Base-by-base conservation (phyloP, 495 filamentous ascomycete species). In the Extremus antarcticus region DNA sequence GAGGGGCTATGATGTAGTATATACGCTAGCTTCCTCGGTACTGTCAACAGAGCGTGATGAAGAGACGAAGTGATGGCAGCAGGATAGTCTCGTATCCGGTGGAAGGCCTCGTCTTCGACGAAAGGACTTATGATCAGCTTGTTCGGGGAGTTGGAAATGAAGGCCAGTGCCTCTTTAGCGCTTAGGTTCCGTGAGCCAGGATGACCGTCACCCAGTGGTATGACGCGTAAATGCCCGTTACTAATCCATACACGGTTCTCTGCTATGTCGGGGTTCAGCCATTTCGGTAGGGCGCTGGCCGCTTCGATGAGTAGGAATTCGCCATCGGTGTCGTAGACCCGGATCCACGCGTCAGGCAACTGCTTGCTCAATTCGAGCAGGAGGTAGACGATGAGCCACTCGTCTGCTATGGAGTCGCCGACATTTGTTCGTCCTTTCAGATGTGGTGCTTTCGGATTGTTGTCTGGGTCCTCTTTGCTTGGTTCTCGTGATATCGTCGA, bases 221-320 rank as follows among this genome's bases (percentile, higher is more conserved):
- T 83, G 60, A 95, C 78, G 35, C 77, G 71, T 15, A 97, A 78
- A 22, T 81, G 76, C 53, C 84, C 85, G 57, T 80, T 69, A 64
- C 94, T 78, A 21, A 74, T 62, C 71, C 71, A 74, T 10, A 73
- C 87, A 47, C 92, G 75, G 68, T 95, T 86, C 57, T 83, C 78
- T 51, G 91, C 88, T 13, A 92, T 81, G 56, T 96, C 92, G 0
- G 94, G 94, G 60, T 86, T 94, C 51, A 98, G 70, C 92, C 92
- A 97, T 38, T 76, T 79, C 15, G 94, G 92, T 1, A 96, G 73
- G 15, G 82, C 82, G 46, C 86, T 90, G 17, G 94, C 91, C 29
- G 92, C 94, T 71, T 98, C 92, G 62, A 95, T 84, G 47, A 97
- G 80, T 32, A 98, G 77, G 62, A 98, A 98, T 63, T 98, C 88